Percentiles rank a stretch among this genome's conserved stretches.
These are phyloP conservation scores for Candida argentea DNA, from an alignment of 805 yeast species.

Conservation along the genomic window DNA sequence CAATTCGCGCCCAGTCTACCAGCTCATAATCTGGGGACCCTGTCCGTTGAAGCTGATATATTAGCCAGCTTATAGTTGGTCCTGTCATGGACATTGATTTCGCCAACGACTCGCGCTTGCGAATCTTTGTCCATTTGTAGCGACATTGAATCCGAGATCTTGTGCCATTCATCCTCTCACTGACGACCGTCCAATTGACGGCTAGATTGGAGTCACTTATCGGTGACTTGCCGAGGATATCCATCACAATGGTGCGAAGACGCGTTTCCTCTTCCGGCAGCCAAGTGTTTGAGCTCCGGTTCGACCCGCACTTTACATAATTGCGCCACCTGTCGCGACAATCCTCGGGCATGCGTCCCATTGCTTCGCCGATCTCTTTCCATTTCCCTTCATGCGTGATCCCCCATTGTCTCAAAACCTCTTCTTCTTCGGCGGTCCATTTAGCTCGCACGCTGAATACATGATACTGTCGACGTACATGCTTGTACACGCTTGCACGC, in stretches of 20 bases:
- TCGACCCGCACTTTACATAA: slow-evolving; percentile 82
- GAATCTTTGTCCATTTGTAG: slow-evolving; percentile 85
- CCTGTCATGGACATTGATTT: slow-evolving; percentile 22
- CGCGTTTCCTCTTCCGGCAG: slow-evolving; percentile 56
- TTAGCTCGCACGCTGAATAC: slow-evolving; percentile 80
- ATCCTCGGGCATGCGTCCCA: slow-evolving; percentile 96
- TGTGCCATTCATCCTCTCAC: slow-evolving; percentile 81
- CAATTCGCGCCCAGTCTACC: slow-evolving; percentile 30
- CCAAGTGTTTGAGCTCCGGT: slow-evolving; percentile 76
- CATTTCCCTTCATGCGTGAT: slow-evolving; percentile 70
- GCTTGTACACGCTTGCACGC: slow-evolving; percentile 85
- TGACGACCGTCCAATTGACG: slow-evolving; percentile 86
- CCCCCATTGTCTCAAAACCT: slow-evolving; percentile 50
- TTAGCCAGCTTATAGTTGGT: slow-evolving; percentile 28
- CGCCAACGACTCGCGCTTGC: slow-evolving; percentile 42
- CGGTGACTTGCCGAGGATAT: slow-evolving; percentile 23
- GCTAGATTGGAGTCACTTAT: slow-evolving; percentile 21
- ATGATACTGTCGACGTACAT: slow-evolving; percentile 83
- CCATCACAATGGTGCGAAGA: slow-evolving; percentile 44
- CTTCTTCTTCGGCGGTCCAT: slow-evolving; percentile 83
- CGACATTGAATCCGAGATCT: slow-evolving; percentile 91
- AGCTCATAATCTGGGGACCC: slow-evolving; percentile 15
- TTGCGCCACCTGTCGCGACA: slow-evolving; percentile 96
- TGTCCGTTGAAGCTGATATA: slow-evolving; percentile 17
- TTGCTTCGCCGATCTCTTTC: slow-evolving; percentile 69